These are phyloP conservation scores for Saxispiralis lemnorum DNA, from an alignment of 495 filamentous ascomycete species.

Conservation along the genomic window DNA sequence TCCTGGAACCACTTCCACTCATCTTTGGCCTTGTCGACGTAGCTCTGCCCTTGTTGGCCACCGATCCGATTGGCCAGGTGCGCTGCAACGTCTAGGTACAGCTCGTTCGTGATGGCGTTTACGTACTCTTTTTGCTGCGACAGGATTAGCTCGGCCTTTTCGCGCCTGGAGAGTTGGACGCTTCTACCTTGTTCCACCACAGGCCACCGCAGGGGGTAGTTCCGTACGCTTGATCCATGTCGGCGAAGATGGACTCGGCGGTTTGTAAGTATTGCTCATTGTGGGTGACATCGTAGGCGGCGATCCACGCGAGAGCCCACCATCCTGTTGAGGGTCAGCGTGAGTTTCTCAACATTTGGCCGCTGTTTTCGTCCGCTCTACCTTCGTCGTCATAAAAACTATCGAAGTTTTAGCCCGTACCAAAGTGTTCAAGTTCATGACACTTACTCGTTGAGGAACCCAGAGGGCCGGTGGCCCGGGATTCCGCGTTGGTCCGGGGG, in stretches of 20 bases:
- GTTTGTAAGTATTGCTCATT: conserved; percentile 24
- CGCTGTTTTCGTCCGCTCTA: too few species aligned
- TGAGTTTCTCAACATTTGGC: too few species aligned
- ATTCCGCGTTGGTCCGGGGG: conserved; percentile 3
- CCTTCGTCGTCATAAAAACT: conserved; percentile 13
- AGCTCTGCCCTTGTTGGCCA: conserved; percentile 32
- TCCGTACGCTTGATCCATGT: conserved; percentile 28
- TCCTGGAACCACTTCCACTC: conserved; percentile 55
- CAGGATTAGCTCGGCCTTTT: too few species aligned
- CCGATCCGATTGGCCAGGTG: conserved; percentile 48
- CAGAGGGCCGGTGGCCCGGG: conserved; percentile 1
- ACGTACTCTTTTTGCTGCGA: conserved; percentile 27
- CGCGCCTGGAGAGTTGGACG: neutral
- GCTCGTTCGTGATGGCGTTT: conserved; percentile 62
- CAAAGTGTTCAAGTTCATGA: neutral
- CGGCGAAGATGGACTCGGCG: conserved; percentile 42
- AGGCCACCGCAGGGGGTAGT: conserved; percentile 41
- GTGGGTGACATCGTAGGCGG: conserved; percentile 20
- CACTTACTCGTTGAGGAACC: conserved; percentile 6
- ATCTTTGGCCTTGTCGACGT: conserved; percentile 38
- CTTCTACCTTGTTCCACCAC: conserved; percentile 46
- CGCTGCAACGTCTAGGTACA: conserved; percentile 55
- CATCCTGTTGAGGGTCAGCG: conserved; percentile 1
- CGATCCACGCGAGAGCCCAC: conserved; percentile 21
- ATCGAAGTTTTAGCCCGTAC: neutral